phyloP scores from a whole-genome alignment of 306 rosid genomes.

The Pueraria montana region DNA sequence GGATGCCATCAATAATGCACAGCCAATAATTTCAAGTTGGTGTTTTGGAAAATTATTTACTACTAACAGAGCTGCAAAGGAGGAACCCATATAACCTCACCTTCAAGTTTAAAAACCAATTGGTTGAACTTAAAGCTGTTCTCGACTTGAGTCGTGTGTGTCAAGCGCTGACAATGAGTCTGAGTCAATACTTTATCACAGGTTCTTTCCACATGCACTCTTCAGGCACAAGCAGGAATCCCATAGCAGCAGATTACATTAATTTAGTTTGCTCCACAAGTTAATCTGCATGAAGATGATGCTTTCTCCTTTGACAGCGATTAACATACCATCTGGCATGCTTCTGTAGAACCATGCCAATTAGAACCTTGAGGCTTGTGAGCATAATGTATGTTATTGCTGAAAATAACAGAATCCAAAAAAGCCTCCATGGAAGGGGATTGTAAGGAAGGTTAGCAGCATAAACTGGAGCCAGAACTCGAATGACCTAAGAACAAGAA shows the following conservation, averaged over 20 bases:
- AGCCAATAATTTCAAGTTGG: background rate
- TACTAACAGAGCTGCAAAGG: slow-evolving; percentile 36
- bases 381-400: slow-evolving; percentile 81
- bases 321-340: slow-evolving; percentile 87
- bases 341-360: slow-evolving; percentile 74
- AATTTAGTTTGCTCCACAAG: background rate
- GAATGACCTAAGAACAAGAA: slow-evolving; percentile 67
- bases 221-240: slow-evolving; percentile 9
- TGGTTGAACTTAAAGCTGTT: slow-evolving; percentile 42
- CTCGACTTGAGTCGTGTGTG: background rate
- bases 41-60: slow-evolving; percentile 18
- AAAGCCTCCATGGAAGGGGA: slow-evolving; percentile 74
- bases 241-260: slow-evolving; percentile 11
- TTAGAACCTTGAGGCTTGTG: slow-evolving; percentile 84
- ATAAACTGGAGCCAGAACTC: slow-evolving; percentile 88
- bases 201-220: slow-evolving; percentile 17
- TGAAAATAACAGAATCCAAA: slow-evolving; percentile 63
- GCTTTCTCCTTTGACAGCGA: slow-evolving; percentile 79
- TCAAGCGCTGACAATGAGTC: background rate
- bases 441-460: slow-evolving; percentile 77
- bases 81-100: slow-evolving; percentile 26
- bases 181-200: background rate
- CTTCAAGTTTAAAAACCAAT: slow-evolving; percentile 12
- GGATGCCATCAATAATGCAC: slow-evolving; percentile 25
- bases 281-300: slow-evolving; percentile 77